Evolutionary conservation across 148 eudicot genomes (phyloP), one percentile per base, ranked within the genome.

Genomic region (Persicaria tinctoria): DNA sequence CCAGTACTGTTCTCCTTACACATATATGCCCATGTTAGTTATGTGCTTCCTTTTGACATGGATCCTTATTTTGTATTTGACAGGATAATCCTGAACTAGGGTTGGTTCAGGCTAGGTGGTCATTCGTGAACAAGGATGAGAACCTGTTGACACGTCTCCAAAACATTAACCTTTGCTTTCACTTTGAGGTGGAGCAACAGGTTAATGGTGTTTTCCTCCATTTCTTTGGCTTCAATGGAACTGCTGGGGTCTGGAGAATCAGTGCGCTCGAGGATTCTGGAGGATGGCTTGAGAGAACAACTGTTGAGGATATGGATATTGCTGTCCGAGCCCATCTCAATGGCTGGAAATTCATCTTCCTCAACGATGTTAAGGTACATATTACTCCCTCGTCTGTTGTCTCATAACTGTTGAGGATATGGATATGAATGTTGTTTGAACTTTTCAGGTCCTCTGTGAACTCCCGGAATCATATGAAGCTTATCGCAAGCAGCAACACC

Each of bases 161-260:
- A 73, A 79, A 89, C 80, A 79, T 91, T 45, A 91, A 91, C 76
- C 80, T 91, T 50, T 83, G 86, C 76, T 91, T 91, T 69, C 97
- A 91, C 85, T 91, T 91, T 76, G 97, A 91, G 80, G 92, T 91
- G 71, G 97, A 91, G 77, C 97, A 91, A 72, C 93, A 89, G 79
- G 97, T 91, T 23, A 91, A 89, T 60, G 97, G 97, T 8, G 83
- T 84, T 2, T 91, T 83, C 86, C 63, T 91, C 17, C 88, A 88
- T 79, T 91, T 91, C 79, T 91, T 91, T 64, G 97, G 97, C n/a
- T 91, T 91, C 75, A 91, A 91, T 81, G 97, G 97, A 50, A 91
- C 97, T 72, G 93, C 97, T 3, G 97, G 93, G 8, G 97, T 91
- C 70, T 91, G 97, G 97, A 87, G 97, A 72, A 89, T 91, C 80